Evolutionary conservation across 129 eudicot genomes (phyloP).

Genomic region (Arctium minus): DNA sequence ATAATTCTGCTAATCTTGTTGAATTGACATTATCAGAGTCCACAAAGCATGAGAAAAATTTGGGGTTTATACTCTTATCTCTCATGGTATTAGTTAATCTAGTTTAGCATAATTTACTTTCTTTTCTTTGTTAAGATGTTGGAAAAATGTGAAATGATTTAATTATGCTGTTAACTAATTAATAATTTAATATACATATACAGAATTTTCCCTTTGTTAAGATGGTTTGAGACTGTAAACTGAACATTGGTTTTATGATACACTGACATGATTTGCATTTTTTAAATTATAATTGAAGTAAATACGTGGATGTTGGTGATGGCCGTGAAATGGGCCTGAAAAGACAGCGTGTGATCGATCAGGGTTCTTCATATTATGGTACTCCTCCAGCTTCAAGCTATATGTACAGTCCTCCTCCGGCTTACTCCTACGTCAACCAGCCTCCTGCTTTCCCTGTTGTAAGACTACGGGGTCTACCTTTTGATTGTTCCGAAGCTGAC

Average conservation of each 20-base stretch:
- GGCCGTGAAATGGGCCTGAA: conserved; percentile 87
- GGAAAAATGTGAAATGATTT: background rate
- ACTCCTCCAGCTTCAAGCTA: conserved; percentile 67
- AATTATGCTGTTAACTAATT: background rate
- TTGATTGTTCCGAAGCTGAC: conserved; percentile 83
- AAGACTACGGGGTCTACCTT: conserved; percentile 91
- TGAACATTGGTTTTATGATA: background rate
- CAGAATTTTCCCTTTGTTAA: background rate
- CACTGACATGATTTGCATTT: conserved; percentile 1
- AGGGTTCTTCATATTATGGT: conserved; percentile 68
- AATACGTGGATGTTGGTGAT: conserved; percentile 68
- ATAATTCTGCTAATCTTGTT: too few relatives aligned
- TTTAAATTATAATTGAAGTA: conserved; percentile 25
- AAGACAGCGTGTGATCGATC: conserved; percentile 84
- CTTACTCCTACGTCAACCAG: conserved; percentile 53
- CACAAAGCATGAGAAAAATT: background rate
- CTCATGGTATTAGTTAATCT: background rate
- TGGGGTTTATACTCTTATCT: background rate
- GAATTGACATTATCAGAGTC: background rate
- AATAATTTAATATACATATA: background rate
- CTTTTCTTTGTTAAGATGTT: background rate
- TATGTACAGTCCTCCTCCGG: conserved; percentile 61
- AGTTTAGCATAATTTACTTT: background rate
- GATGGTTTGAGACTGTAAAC: background rate
- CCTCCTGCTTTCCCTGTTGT: conserved; percentile 92